Conservation (phyloP, 148 eudicot genomes). For the Rhododendron vialii region DNA sequence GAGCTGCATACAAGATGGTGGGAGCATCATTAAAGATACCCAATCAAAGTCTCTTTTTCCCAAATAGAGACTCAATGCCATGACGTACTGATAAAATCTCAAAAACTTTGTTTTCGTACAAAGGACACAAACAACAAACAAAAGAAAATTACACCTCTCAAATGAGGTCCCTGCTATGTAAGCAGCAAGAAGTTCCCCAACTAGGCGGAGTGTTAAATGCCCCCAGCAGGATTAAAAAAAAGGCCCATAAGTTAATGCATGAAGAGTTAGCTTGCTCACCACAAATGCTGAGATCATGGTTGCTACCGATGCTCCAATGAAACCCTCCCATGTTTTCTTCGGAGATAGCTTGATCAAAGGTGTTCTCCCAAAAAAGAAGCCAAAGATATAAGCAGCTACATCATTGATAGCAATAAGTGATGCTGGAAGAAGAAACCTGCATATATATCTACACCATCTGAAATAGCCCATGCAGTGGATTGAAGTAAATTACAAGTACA, state of each 20-base stretch:
- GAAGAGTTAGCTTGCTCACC: conserved; percentile 37
- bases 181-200: no score
- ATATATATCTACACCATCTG: neutral
- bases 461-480: neutral
- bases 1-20: conserved; percentile 39
- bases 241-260: neutral
- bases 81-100: neutral
- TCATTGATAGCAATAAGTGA: conserved; percentile 93
- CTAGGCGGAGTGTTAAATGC: neutral
- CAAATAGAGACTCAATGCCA: neutral
- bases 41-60: neutral
- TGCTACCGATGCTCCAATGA: conserved; percentile 87
- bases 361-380: conserved; percentile 93
- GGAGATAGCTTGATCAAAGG: conserved; percentile 95
- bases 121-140: neutral
- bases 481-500: neutral
- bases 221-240: neutral
- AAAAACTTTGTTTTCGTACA: neutral
- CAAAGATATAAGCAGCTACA: conserved; percentile 87
- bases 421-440: conserved; percentile 99
- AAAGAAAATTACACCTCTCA: neutral
- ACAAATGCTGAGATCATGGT: conserved; percentile 82
- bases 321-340: conserved; percentile 97
- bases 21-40: neutral
- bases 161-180: no score